Percentiles rank a stretch among this genome's conserved stretches.
These are phyloP conservation scores for Shiraia bambusicola DNA, from an alignment of 2,329 filamentous ascomycete species.

Conservation along the genomic window DNA sequence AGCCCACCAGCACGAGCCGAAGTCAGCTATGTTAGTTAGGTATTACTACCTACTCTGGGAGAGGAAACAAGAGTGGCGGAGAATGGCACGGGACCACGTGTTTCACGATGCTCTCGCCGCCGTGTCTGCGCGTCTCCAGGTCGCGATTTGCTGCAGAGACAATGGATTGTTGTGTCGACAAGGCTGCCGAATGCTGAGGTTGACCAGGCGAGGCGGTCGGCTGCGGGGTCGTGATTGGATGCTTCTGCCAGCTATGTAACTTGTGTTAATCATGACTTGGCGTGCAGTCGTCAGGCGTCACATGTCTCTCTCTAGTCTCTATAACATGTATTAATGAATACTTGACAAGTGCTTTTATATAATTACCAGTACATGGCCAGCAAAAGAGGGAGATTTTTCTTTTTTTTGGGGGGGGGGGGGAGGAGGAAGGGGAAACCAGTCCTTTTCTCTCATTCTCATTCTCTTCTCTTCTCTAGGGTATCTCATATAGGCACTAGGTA, in stretches of 20 bases:
- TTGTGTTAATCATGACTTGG: background rate
- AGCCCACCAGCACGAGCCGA: conserved; percentile 1
- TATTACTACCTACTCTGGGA: conserved; percentile 2
- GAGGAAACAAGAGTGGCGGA: no score
- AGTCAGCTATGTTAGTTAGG: conserved; percentile 3
- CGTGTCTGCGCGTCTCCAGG: conserved; percentile 1
- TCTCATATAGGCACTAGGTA: no score
- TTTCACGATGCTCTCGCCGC: background rate
- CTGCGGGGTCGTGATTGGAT: conserved; percentile 7
- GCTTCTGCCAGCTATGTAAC: background rate
- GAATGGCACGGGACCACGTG: conserved; percentile 6
- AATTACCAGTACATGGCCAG: no score
- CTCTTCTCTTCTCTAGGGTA: conserved; percentile 16
- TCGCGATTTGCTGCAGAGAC: background rate
- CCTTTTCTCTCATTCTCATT: no score
- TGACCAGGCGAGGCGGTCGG: conserved; percentile 3
- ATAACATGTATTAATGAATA: no score
- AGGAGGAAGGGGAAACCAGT: no score
- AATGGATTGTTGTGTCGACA: background rate
- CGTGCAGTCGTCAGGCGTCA: background rate
- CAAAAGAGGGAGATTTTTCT: no score
- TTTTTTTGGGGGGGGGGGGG: no score
- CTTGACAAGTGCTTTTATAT: no score
- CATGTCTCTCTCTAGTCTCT: background rate
- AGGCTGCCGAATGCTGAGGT: background rate